These are phyloP conservation scores for Colletotrichum lentis DNA, from an alignment of 2,329 filamentous ascomycete species.

Conservation along the genomic window DNA sequence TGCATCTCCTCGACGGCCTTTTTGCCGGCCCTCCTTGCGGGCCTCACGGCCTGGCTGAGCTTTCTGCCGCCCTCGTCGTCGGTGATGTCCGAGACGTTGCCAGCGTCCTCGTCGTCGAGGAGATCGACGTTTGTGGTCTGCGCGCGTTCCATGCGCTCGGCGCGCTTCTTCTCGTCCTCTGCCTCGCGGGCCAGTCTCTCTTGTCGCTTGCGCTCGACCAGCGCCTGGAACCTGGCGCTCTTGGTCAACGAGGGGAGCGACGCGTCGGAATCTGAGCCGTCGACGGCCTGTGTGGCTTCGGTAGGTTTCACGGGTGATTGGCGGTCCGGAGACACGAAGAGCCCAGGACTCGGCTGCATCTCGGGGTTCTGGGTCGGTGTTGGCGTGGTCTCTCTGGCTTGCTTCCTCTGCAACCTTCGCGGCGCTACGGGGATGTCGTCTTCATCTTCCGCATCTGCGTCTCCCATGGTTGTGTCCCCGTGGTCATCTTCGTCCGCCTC, in stretches of 20 bases:
- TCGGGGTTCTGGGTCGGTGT: constrained; percentile 43
- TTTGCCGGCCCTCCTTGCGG: constrained; percentile 87
- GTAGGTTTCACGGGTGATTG: constrained; percentile 44
- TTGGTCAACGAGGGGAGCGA: constrained; percentile 60
- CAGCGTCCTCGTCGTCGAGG: constrained; percentile 57
- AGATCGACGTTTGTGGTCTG: constrained; percentile 51
- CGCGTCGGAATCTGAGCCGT: constrained; percentile 55
- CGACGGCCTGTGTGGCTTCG: constrained; percentile 40
- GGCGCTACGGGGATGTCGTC: constrained; percentile 53
- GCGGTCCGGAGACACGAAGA: constrained; percentile 64
- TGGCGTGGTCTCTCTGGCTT: constrained; percentile 48
- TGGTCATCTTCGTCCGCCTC: constrained; percentile 43
- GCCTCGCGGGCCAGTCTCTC: constrained; percentile 75
- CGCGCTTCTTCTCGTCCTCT: constrained; percentile 59
- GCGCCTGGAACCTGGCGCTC: constrained; percentile 72
- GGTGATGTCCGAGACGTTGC: constrained; percentile 64
- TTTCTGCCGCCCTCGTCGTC: constrained; percentile 70
- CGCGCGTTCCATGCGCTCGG: constrained; percentile 52
- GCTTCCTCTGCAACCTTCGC: constrained; percentile 51
- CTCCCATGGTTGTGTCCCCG: constrained; percentile 43
- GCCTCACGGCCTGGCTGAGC: constrained; percentile 74
- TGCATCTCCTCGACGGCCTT: constrained; percentile 96
- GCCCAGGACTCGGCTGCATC: constrained; percentile 51
- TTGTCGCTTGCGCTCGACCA: constrained; percentile 76
- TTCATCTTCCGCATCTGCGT: constrained; percentile 49